These are phyloP conservation scores for Claviceps pazoutovae DNA, from an alignment of 2,329 filamentous ascomycete genomes.

Conservation along the genomic window DNA sequence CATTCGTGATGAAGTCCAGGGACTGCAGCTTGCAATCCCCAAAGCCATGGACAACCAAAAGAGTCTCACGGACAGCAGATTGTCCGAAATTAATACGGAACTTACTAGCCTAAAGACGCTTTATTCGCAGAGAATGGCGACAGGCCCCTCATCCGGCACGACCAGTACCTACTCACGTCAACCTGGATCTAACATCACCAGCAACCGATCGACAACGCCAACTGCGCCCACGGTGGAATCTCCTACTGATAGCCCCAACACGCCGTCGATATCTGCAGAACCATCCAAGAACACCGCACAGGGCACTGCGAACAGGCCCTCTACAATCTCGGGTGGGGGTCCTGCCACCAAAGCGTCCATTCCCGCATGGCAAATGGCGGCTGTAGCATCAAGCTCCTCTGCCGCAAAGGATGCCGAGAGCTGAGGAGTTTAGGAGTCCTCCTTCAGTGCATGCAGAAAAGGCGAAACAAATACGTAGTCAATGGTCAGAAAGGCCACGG, in stretches of 20 bases:
- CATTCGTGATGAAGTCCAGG: conserved; percentile 73
- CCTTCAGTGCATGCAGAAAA: not conserved
- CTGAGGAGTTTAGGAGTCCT: conserved; percentile 1
- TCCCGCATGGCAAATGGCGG: conserved; percentile 67
- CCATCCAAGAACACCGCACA: conserved; percentile 18
- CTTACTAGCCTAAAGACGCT: conserved; percentile 86
- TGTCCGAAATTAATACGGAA: conserved; percentile 77
- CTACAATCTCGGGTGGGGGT: conserved; percentile 13
- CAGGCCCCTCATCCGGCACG: conserved; percentile 15
- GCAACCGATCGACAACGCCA: conserved; percentile 5
- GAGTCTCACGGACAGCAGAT: conserved; percentile 62
- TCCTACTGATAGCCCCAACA: conserved; percentile 12
- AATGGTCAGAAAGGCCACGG: too few species aligned
- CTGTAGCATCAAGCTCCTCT: conserved; percentile 26
- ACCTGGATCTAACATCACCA: not conserved
- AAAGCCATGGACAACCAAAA: conserved; percentile 81
- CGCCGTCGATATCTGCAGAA: conserved; percentile 14
- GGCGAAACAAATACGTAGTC: not conserved
- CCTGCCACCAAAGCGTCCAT: conserved; percentile 50
- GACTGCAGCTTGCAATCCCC: conserved; percentile 72
- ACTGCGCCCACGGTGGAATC: conserved; percentile 10
- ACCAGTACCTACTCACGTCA: conserved; percentile 8
- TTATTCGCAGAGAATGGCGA: conserved; percentile 49
- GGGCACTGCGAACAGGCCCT: conserved; percentile 22
- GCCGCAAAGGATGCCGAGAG: conserved; percentile 13